These are phyloP conservation scores for Aspergillus fructus DNA, from an alignment of 2,329 filamentous ascomycete species.

Conservation along the genomic window DNA sequence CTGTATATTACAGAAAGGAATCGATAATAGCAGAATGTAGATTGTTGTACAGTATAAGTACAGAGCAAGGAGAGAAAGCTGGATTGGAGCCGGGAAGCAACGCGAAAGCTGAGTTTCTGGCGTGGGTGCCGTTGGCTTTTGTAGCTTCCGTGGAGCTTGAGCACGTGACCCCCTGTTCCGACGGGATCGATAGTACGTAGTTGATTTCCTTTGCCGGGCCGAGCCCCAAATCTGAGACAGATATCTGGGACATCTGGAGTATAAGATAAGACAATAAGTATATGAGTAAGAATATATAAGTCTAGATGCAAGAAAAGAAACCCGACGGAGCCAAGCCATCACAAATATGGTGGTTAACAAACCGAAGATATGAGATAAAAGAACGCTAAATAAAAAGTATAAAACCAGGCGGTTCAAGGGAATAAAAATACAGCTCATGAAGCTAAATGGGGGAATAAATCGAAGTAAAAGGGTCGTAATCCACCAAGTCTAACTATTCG, in stretches of 20 bases:
- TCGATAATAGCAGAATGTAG: constrained; percentile 5
- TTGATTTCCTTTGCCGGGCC: too few relatives aligned
- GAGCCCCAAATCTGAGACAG: too few relatives aligned
- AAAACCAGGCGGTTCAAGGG: constrained; percentile 1
- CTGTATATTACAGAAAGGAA: constrained; percentile 9
- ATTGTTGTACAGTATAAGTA: constrained; percentile 8
- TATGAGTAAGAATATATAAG: constrained; percentile 13
- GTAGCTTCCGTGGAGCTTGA: neutral
- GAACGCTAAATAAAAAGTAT: constrained; percentile 14
- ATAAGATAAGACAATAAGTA: neutral
- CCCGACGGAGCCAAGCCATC: constrained; percentile 1
- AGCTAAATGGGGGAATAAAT: constrained; percentile 20
- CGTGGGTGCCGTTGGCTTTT: constrained; percentile 1
- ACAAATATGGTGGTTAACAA: neutral
- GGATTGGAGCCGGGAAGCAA: neutral
- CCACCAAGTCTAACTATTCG: constrained; percentile 22
- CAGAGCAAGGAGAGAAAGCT: constrained; percentile 1
- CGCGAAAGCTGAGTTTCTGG: neutral
- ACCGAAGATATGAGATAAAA: constrained; percentile 1
- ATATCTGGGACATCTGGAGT: neutral
- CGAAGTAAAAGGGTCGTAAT: constrained; percentile 17
- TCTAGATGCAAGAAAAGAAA: constrained; percentile 9
- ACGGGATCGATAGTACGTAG: too few relatives aligned
- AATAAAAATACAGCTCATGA: constrained; percentile 16
- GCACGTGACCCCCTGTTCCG: constrained; percentile 4